phyloP scores from a whole-genome alignment of 768 basidiomycete species.

The Psilocybe tampanensis region DNA sequence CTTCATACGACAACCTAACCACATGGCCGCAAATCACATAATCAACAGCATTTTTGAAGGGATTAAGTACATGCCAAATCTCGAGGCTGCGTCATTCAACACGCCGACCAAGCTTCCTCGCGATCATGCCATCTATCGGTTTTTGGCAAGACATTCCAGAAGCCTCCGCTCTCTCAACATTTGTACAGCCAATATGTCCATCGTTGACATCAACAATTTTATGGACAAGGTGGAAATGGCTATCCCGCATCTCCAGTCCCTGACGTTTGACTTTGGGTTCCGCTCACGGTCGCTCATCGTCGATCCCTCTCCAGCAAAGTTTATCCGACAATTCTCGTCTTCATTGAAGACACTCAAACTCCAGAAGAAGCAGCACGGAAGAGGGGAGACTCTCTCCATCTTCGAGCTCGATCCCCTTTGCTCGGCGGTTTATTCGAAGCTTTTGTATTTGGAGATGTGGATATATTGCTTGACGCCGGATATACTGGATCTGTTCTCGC shows the following conservation, averaged over 20 bases:
- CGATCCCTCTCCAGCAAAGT: background rate
- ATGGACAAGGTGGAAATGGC: background rate
- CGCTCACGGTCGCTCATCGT: background rate
- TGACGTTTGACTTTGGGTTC: background rate
- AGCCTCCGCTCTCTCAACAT: background rate
- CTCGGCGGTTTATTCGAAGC: background rate
- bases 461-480: slow-evolving; percentile 2
- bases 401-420: background rate
- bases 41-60: background rate
- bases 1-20: background rate
- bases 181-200: background rate
- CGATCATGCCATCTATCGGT: background rate
- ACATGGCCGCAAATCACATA: no score
- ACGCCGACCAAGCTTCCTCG: background rate
- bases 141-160: background rate
- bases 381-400: background rate
- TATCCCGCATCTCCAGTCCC: background rate
- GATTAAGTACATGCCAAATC: background rate
- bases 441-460: background rate
- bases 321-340: background rate
- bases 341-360: background rate
- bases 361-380: background rate
- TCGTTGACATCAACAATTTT: background rate
- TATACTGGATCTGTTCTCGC: background rate
- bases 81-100: background rate